Conservation (phyloP, 768 basidiomycete species). For the Mycena amicta region DNA sequence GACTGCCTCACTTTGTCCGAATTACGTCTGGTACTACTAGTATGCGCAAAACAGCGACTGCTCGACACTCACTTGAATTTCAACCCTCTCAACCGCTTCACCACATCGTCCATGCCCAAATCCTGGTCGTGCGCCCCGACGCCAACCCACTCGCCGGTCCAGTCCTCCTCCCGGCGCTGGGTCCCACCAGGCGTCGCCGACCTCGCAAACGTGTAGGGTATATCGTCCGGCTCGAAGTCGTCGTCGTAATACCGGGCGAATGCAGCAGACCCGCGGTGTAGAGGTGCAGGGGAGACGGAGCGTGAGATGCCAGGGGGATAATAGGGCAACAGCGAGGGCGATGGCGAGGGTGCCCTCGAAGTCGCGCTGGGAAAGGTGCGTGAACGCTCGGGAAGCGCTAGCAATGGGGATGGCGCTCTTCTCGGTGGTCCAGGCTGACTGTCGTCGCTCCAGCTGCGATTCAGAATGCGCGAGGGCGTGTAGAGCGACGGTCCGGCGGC, state of each 20-base stretch:
- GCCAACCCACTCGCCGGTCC: conserved; percentile 21
- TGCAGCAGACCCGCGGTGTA: neutral
- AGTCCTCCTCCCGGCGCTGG: conserved; percentile 16
- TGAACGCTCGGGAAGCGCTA: too few species aligned
- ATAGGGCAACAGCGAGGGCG: too few species aligned
- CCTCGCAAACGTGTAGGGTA: neutral
- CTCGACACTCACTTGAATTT: conserved; percentile 1
- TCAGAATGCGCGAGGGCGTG: too few species aligned
- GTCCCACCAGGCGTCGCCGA: neutral
- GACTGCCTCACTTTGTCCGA: too few species aligned
- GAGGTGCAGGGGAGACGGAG: neutral
- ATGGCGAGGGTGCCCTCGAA: too few species aligned
- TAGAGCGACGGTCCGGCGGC: neutral
- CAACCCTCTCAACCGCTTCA: conserved; percentile 7
- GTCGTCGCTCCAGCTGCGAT: too few species aligned
- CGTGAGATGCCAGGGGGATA: neutral
- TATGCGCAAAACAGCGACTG: too few species aligned
- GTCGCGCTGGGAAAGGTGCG: too few species aligned
- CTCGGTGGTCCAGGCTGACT: too few species aligned
- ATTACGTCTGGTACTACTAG: too few species aligned
- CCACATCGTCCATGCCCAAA: conserved; percentile 17
- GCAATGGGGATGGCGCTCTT: too few species aligned
- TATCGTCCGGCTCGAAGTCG: neutral
- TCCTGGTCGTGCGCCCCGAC: too few species aligned
- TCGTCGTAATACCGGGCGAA: neutral